phyloP scores from a whole-genome alignment of 345 rosid genomes.

The Sisymbrium irio region DNA sequence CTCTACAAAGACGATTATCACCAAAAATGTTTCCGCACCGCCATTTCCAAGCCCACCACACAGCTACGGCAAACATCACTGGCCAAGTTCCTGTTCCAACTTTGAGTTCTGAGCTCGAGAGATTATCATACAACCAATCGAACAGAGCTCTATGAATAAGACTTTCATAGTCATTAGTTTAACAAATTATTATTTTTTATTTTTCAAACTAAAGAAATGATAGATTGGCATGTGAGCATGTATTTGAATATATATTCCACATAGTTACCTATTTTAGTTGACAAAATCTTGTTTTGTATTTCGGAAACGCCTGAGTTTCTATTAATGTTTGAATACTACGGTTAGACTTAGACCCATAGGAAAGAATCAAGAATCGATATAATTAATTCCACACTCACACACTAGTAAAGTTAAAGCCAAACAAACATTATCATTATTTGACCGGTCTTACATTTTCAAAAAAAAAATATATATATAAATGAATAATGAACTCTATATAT shows the following conservation, averaged over 20 bases:
- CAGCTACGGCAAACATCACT: no score
- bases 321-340: not conserved
- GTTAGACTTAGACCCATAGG: not conserved
- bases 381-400: not conserved
- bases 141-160: no score
- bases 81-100: no score
- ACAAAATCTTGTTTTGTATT: not conserved
- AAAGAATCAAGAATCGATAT: not conserved
- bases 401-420: not conserved
- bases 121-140: no score
- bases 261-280: not conserved
- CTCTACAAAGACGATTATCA: no score
- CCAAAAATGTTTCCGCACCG: no score
- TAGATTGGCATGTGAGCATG: not conserved
- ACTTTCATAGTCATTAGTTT: not conserved
- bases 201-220: not conserved
- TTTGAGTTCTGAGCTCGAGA: no score
- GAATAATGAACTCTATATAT: not conserved
- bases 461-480: not conserved
- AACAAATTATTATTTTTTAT: no score
- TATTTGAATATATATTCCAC: not conserved
- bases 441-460: not conserved
- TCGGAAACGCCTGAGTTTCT: not conserved
- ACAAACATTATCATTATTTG: not conserved
- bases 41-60: no score